phyloP scores from a whole-genome alignment of 2,329 filamentous ascomycete genomes.

The Neopestalotiopsis sp. region DNA sequence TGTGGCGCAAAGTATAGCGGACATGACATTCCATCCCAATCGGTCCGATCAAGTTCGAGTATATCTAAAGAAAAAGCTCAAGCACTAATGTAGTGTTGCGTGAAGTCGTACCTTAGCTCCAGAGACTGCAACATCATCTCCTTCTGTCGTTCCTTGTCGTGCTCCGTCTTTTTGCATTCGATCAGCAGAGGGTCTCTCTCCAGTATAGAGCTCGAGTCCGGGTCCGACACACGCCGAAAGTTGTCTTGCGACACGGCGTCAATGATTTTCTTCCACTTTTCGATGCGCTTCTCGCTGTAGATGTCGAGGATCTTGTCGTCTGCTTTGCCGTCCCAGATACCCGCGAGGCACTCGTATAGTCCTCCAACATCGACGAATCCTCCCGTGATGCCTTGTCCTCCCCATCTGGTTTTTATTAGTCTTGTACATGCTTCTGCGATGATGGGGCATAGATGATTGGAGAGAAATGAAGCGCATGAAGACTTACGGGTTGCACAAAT shows the following conservation, averaged over 20 bases:
- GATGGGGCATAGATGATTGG: too few species aligned
- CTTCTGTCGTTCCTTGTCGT: conserved; percentile 37
- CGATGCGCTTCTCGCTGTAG: conserved; percentile 50
- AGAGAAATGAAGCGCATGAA: too few species aligned
- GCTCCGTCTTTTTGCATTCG: conserved; percentile 40
- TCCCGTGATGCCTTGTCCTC: conserved; percentile 66
- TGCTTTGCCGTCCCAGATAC: conserved; percentile 48
- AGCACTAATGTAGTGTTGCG: conserved; percentile 44
- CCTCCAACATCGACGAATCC: conserved; percentile 69
- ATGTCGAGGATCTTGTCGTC: conserved; percentile 49
- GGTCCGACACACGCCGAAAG: conserved; percentile 47
- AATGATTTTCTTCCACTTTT: conserved; percentile 50
- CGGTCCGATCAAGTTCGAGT: too few species aligned
- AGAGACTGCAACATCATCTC: conserved; percentile 41
- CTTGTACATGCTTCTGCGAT: too few species aligned
- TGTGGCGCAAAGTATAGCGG: too few species aligned
- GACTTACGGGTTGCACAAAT: conserved; percentile 52
- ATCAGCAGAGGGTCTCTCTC: conserved; percentile 46
- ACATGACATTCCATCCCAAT: too few species aligned
- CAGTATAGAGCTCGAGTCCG: conserved; percentile 43
- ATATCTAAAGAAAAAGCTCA: background rate
- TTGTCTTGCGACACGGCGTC: conserved; percentile 49
- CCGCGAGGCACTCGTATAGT: conserved; percentile 62
- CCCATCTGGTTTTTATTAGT: conserved; percentile 38
- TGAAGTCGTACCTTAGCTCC: conserved; percentile 48